Base-by-base conservation (phyloP, 176 grass and related monocot species). In the Panicum miliaceum region DNA sequence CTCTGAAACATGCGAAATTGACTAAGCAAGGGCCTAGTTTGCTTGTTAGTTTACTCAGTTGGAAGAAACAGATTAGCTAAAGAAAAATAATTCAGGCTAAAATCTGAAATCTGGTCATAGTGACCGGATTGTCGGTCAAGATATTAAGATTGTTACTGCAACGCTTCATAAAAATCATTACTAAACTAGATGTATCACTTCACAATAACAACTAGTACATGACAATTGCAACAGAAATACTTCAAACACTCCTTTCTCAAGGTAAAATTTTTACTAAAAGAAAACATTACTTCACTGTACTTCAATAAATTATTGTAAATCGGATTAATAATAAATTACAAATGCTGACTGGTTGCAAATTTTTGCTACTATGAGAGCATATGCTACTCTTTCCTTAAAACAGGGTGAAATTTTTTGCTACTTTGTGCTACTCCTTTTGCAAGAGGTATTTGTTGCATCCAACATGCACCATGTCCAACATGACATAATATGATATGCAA, bases 311-410 rank as follows among this genome's bases (percentile, higher is more conserved):
- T 46, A 46, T 46, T 78, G n/a, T 20, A 25, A 29, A 25, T 46
- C 18, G 25, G 14, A 46, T 78, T 27, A 7, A 40, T 13, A 45
- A 45, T 10, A 45, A 70, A 22, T 32, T 10, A 19, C 35, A 70
- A 12, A 19, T 20, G 36, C 35, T 70, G 67, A 71, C 12, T 45
- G 5, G n/a, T n/a, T n/a, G n/a, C n/a, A n/a, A n/a, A n/a, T n/a
- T n/a, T n/a, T n/a, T n/a, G n/a, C n/a, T n/a, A n/a, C n/a, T 19
- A 60, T 77, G 56, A 77, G 56, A 61, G 61, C 36, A 60, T 60
- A 77, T 61, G 37, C 37, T 43, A 41, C 56, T 61, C 14, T 77
- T 77, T 5, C 36, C 37, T 12, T 14, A 46, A 23, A 60, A 77
- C 22, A 41, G n/a, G 20, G 1, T 72, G 12, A 0, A 0, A 72